phyloP scores from a whole-genome alignment of 106 monocot genomes.

The Platanthera zijinensis region DNA sequence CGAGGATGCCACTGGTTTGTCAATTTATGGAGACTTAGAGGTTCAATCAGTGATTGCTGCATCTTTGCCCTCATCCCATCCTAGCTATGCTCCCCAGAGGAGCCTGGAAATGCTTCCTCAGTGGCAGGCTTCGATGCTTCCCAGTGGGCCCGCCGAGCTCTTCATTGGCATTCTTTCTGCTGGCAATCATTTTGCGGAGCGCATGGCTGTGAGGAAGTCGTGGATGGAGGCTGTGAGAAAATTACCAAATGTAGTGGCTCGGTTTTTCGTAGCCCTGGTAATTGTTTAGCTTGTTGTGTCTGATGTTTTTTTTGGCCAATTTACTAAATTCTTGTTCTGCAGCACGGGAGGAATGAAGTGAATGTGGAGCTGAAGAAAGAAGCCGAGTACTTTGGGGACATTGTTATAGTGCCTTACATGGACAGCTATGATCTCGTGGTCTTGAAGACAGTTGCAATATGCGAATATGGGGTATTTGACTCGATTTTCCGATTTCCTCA shows the following conservation, averaged over 20 bases:
- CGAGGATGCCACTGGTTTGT: slow-evolving; percentile 93
- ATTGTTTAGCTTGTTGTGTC: not conserved
- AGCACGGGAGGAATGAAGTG: slow-evolving; percentile 89
- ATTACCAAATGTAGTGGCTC: slow-evolving; percentile 57
- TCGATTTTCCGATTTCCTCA: not conserved
- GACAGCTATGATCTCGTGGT: slow-evolving; percentile 99
- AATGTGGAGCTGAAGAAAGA: slow-evolving; percentile 86
- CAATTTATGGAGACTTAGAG: slow-evolving; percentile 77
- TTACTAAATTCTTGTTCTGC: not conserved
- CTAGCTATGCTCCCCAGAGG: slow-evolving; percentile 76
- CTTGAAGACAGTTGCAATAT: slow-evolving; percentile 91
- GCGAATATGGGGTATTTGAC: slow-evolving; percentile 75
- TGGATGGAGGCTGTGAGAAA: slow-evolving; percentile 76
- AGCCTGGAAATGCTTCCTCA: slow-evolving; percentile 65
- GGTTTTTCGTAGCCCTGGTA: slow-evolving; percentile 97
- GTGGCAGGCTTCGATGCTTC: slow-evolving; percentile 69
- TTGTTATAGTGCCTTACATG: slow-evolving; percentile 89
- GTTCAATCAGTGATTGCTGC: slow-evolving; percentile 72
- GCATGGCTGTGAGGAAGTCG: slow-evolving; percentile 97
- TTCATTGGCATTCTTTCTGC: slow-evolving; percentile 96
- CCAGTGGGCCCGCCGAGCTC: slow-evolving; percentile 62
- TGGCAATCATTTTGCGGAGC: slow-evolving; percentile 92
- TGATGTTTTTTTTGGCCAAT: not conserved
- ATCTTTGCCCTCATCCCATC: slow-evolving; percentile 78
- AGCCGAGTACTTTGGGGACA: slow-evolving; percentile 91